phyloP scores from a whole-genome alignment of 768 basidiomycete genomes.

The Mycena vulgaris region DNA sequence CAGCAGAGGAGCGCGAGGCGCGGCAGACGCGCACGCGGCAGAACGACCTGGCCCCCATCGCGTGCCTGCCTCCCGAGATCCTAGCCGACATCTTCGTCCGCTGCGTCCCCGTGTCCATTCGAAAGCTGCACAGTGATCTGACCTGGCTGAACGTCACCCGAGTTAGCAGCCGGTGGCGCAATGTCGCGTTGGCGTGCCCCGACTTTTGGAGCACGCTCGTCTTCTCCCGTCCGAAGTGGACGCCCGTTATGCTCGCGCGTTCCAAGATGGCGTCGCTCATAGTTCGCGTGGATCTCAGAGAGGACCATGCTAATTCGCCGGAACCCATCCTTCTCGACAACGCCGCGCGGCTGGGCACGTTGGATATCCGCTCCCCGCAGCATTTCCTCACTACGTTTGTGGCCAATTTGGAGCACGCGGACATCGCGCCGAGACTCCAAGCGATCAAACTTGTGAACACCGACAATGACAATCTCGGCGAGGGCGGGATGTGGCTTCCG shows the following conservation, averaged over 20 bases:
- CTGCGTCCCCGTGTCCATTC: constrained; percentile 30
- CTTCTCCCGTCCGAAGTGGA: constrained; percentile 36
- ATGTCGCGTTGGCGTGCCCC: constrained; percentile 35
- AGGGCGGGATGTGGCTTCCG: constrained; percentile 26
- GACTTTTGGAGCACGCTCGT: constrained; percentile 38
- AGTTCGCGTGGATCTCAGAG: constrained; percentile 31
- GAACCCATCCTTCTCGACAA: constrained; percentile 29
- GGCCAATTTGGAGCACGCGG: constrained; percentile 26
- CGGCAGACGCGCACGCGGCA: constrained; percentile 15
- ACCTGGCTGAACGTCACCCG: constrained; percentile 36
- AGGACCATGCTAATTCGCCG: constrained; percentile 20
- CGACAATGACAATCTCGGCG: background rate
- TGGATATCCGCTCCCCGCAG: constrained; percentile 26
- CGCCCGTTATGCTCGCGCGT: constrained; percentile 37
- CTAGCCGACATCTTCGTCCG: constrained; percentile 37
- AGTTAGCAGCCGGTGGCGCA: constrained; percentile 34
- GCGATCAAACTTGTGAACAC: constrained; percentile 25
- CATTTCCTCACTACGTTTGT: constrained; percentile 24
- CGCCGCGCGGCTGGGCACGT: constrained; percentile 27
- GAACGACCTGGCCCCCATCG: constrained; percentile 32
- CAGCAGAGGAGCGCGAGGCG: constrained; percentile 16
- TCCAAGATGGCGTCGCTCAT: constrained; percentile 32
- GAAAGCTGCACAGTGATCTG: constrained; percentile 15
- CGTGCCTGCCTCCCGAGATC: constrained; percentile 37
- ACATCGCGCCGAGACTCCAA: constrained; percentile 22